Evolutionary conservation across 1,139 yeast genomes (phyloP), one percentile per base, ranked within the genome.

Genomic region (Meyerozyma carpophila): DNA sequence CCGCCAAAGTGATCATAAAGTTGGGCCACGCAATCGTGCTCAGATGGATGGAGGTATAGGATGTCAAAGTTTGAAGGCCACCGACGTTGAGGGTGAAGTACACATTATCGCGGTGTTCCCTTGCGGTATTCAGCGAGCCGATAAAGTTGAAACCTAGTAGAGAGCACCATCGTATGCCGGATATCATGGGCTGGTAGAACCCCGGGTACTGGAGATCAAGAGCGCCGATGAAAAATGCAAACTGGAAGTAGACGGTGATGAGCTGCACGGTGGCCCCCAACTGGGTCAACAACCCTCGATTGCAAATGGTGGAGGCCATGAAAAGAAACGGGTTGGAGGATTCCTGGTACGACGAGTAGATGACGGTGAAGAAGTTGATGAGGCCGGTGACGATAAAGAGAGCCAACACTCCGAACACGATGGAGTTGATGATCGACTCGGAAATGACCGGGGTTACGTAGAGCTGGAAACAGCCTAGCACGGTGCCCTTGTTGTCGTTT

Each of bases 171-270:
- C 63, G 53, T 39, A 65, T 55, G 48, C 58, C 59, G 28, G 63
- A 67, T 47, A 81, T 60, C 10, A 79, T 59, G 0, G 86, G 86
- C 52, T 78, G 84, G 48, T 73, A 77, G 53, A 77, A 82, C 0
- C 86, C 87, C 0, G 91, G 90, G 51, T 79, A 84, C 29, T 68
- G 65, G 26, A 84, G 57, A 49, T 76, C 75, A 36, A 84, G 62
- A 4, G 81, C 82, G 3, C 77, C 80, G 44, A 77, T 65, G 54
- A 81, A 79, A 37, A 80, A 68, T 1, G 81, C 77, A 60, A 77
- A 81, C 55, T 82, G 88, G 28, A 79, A 57, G 55, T 80, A 80
- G 31, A 69, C 58, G 3, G 81, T 52, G 41, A 77, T 69, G 34
- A 78, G 77, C 4, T 71, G 65, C 10, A 73, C 68, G 7, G 78